phyloP scores from a whole-genome alignment of 352 stramenopile species.

The Globisporangium takayamanum region DNA sequence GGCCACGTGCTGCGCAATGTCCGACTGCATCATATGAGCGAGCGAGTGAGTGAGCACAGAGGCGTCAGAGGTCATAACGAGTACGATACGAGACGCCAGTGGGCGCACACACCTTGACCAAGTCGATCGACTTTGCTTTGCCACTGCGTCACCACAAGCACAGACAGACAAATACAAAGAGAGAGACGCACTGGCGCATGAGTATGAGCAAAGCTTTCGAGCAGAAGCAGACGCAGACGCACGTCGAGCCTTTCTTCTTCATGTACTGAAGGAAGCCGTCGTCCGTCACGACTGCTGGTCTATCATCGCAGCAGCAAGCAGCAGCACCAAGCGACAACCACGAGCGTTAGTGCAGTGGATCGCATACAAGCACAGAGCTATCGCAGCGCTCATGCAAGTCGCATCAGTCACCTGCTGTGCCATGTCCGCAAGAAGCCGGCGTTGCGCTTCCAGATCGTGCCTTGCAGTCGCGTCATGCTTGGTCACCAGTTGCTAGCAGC shows the following conservation, averaged over 20 bases:
- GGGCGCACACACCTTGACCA: constrained; percentile 43
- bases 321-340: not conserved
- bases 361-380: not conserved
- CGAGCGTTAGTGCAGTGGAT: not conserved
- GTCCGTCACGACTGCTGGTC: constrained; percentile 38
- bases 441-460: constrained; percentile 64
- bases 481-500: too few species aligned
- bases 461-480: constrained; percentile 20
- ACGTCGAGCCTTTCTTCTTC: constrained; percentile 50
- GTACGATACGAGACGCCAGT: not conserved
- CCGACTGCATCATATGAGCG: constrained; percentile 15
- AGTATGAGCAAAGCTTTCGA: not conserved
- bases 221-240: not conserved
- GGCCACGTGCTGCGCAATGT: constrained; percentile 35
- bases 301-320: constrained; percentile 15
- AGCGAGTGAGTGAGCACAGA: not conserved
- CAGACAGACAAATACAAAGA: not conserved
- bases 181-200: not conserved
- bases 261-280: constrained; percentile 68
- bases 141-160: constrained; percentile 14
- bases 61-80: not conserved
- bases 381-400: not conserved
- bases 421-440: constrained; percentile 58
- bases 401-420: constrained; percentile 30
- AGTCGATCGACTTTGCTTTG: constrained; percentile 61